These are phyloP conservation scores for Phytophthora hibernalis DNA, from an alignment of 352 stramenopile genomes.

Conservation along the genomic window DNA sequence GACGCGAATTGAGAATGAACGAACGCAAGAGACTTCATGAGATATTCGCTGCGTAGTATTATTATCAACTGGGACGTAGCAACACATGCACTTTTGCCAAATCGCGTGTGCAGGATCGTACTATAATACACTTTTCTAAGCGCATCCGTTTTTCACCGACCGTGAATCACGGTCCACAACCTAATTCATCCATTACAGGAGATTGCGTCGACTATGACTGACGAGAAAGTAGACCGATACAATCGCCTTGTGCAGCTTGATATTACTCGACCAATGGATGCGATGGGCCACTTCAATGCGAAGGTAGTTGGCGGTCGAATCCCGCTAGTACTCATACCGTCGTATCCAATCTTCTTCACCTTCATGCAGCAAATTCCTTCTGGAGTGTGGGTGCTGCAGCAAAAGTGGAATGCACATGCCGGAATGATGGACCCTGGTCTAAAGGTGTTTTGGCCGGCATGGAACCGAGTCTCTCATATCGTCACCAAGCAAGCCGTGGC, in stretches of 20 bases:
- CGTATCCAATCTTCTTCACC: constrained; percentile 49
- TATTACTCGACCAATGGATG: constrained; percentile 52
- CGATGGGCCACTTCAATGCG: constrained; percentile 53
- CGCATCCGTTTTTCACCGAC: no score
- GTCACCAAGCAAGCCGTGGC: constrained; percentile 82
- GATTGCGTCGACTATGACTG: not conserved
- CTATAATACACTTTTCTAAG: not conserved
- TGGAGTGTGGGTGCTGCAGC: constrained; percentile 73
- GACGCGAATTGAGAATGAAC: constrained; percentile 4
- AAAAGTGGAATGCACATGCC: constrained; percentile 76
- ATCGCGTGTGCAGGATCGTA: constrained; percentile 1
- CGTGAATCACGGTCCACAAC: not conserved
- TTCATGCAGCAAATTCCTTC: constrained; percentile 60
- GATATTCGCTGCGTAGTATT: no score
- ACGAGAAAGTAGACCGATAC: constrained; percentile 6
- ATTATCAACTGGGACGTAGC: not conserved
- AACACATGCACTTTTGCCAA: not conserved
- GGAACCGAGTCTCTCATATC: constrained; percentile 81
- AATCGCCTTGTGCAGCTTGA: constrained; percentile 54
- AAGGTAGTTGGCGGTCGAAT: constrained; percentile 49
- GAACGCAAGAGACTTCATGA: not conserved
- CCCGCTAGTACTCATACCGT: constrained; percentile 58
- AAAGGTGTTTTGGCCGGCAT: constrained; percentile 71
- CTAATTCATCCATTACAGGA: not conserved
- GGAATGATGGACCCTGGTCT: constrained; percentile 76